A percentile compares a stretch with the other conserved stretches of the same genome.
phyloP scores from a whole-genome alignment of 1,139 yeast species.

The Candida albicans region DNA sequence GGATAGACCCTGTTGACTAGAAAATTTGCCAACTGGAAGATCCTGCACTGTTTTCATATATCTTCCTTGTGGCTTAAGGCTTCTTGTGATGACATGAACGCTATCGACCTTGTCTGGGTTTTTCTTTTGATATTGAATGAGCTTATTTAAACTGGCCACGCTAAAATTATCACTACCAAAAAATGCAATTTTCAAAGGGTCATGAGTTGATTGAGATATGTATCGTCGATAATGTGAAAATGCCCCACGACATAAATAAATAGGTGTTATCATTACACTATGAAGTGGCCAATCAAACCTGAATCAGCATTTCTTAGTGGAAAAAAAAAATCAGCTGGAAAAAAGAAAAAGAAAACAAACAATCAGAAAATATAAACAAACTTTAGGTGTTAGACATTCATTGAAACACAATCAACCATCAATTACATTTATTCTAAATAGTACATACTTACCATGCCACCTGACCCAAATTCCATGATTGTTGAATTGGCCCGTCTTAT shows the following conservation, averaged over 20 bases:
- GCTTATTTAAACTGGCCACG: constrained; percentile 51
- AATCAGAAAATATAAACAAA: too few species aligned
- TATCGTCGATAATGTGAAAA: neutral
- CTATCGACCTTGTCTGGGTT: constrained; percentile 33
- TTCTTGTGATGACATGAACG: constrained; percentile 59
- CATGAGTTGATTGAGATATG: constrained; percentile 4
- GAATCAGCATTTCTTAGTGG: too few species aligned
- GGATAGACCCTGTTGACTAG: constrained; percentile 31
- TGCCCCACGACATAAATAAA: neutral
- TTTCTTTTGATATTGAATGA: constrained; percentile 35
- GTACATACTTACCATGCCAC: constrained; percentile 1
- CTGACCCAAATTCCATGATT: constrained; percentile 19
- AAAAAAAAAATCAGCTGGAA: neutral
- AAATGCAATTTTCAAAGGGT: constrained; percentile 47
- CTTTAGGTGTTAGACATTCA: too few species aligned
- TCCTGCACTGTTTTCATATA: constrained; percentile 48
- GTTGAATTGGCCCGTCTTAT: constrained; percentile 29
- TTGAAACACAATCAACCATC: too few species aligned
- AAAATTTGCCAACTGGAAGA: constrained; percentile 55
- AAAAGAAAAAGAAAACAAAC: neutral
- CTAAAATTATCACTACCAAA: constrained; percentile 86
- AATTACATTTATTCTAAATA: neutral
- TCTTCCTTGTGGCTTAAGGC: constrained; percentile 73
- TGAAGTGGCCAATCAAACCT: too few species aligned
- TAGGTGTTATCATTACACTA: neutral